Evolutionary conservation across 768 basidiomycete genomes (phyloP).

Genomic region (Auricularia auricula-judae): DNA sequence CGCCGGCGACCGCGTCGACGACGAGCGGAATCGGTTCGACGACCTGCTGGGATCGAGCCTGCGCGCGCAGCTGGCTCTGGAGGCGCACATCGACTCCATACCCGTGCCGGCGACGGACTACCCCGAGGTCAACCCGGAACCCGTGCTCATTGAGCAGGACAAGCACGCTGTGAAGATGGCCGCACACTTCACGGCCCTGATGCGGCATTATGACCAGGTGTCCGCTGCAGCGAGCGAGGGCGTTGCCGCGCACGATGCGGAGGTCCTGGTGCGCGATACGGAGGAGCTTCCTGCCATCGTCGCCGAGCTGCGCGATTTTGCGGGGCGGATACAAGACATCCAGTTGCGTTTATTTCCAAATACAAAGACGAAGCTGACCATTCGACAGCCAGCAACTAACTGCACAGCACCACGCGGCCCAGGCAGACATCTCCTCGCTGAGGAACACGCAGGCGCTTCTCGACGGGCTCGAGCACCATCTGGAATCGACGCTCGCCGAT

Average conservation of each 20-base stretch:
- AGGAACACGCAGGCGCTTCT: slow-evolving; percentile 27
- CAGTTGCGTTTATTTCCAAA: slow-evolving; percentile 31
- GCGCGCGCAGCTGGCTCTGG: slow-evolving; percentile 2
- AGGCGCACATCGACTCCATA: neutral
- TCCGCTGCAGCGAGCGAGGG: neutral
- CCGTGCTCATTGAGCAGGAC: slow-evolving; percentile 21
- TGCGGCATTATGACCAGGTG: neutral
- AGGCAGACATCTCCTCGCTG: slow-evolving; percentile 32
- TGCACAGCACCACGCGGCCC: slow-evolving; percentile 23
- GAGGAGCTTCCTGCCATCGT: slow-evolving; percentile 69
- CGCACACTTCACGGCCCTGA: neutral
- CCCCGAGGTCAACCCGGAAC: neutral
- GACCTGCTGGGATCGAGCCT: neutral
- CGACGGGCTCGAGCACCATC: slow-evolving; percentile 39
- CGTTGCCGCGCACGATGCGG: slow-evolving; percentile 39
- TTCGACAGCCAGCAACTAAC: slow-evolving; percentile 1
- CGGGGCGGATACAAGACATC: slow-evolving; percentile 38
- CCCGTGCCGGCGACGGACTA: neutral
- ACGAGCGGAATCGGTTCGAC: slow-evolving; percentile 54
- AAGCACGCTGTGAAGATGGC: slow-evolving; percentile 48
- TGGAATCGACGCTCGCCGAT: slow-evolving; percentile 62
- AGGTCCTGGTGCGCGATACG: slow-evolving; percentile 78
- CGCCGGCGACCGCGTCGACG: slow-evolving; percentile 60
- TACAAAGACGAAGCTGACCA: too few relatives aligned
- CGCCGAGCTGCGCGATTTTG: slow-evolving; percentile 53